phyloP scores from a whole-genome alignment of 108 stramenopile genomes.

The Mediolabrus comicus region DNA sequence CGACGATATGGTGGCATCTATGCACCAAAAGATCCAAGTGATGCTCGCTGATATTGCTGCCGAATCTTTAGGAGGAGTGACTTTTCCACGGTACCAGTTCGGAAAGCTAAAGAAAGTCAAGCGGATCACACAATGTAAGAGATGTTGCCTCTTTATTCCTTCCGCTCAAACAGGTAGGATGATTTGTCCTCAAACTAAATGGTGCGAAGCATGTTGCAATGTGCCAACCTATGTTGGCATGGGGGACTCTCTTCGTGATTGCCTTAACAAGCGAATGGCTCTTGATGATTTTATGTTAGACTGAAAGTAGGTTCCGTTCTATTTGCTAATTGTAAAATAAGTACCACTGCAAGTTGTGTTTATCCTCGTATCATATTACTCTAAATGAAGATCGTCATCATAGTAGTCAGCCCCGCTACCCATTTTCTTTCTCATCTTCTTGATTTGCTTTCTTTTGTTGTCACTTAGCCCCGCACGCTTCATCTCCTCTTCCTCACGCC shows the following conservation, averaged over 20 bases:
- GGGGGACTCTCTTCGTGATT: neutral
- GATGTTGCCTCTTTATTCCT: slow-evolving; percentile 81
- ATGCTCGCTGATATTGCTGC: slow-evolving; percentile 62
- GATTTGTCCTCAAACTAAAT: slow-evolving; percentile 74
- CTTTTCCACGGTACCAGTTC: slow-evolving; percentile 42
- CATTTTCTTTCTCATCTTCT: slow-evolving; percentile 36
- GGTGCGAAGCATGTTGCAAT: slow-evolving; percentile 74
- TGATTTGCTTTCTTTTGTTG: slow-evolving; percentile 58
- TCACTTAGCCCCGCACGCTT: slow-evolving; percentile 52
- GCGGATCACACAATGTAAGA: slow-evolving; percentile 58
- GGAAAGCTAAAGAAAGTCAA: slow-evolving; percentile 64
- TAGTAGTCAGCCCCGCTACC: neutral
- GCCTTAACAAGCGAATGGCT: neutral
- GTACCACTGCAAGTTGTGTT: neutral
- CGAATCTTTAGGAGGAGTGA: neutral
- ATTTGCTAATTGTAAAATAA: neutral
- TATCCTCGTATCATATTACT: neutral
- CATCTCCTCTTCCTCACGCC: slow-evolving; percentile 78
- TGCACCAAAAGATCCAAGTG: slow-evolving; percentile 45
- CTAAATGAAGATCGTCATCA: slow-evolving; percentile 19
- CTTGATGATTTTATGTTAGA: neutral
- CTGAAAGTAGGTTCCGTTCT: neutral
- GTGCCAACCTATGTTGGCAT: slow-evolving; percentile 68
- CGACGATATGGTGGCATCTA: slow-evolving; percentile 34
- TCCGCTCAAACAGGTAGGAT: slow-evolving; percentile 75